Evolutionary conservation across 257 asterid species (phyloP).

Genomic region (Lycium barbarum): DNA sequence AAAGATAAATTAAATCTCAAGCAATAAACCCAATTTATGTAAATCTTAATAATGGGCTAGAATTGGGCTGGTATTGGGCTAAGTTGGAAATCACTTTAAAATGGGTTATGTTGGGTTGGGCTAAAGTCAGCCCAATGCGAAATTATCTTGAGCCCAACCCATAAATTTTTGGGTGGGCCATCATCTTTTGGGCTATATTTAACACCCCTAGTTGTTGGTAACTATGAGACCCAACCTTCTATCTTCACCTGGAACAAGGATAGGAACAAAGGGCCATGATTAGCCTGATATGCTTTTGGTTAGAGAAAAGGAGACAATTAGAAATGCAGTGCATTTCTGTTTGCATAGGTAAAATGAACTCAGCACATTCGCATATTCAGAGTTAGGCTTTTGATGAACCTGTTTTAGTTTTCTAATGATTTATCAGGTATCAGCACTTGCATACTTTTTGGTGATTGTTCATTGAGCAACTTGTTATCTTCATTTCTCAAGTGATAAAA

Average conservation of each 20-base stretch:
- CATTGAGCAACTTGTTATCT: neutral
- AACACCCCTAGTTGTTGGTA: no score
- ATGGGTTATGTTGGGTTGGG: no score
- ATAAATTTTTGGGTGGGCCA: no score
- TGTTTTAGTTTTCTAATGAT: neutral
- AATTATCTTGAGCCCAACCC: no score
- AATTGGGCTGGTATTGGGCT: no score
- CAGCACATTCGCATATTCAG: neutral
- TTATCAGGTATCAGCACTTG: neutral
- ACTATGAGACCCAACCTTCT: neutral
- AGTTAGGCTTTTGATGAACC: neutral
- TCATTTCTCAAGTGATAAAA: neutral
- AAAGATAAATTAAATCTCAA: no score
- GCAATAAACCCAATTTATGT: no score
- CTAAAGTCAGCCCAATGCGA: no score
- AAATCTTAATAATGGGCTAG: no score
- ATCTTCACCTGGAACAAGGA: neutral
- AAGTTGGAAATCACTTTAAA: no score
- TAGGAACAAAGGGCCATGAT: neutral
- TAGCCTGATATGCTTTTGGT: constrained; percentile 22
- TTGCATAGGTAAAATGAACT: neutral
- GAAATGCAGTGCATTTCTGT: neutral
- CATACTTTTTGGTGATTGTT: neutral
- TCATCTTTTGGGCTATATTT: no score
- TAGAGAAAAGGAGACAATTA: neutral